Conservation (phyloP, 1,284 basidiomycete species). For the Ceratobasidium sp. region DNA sequence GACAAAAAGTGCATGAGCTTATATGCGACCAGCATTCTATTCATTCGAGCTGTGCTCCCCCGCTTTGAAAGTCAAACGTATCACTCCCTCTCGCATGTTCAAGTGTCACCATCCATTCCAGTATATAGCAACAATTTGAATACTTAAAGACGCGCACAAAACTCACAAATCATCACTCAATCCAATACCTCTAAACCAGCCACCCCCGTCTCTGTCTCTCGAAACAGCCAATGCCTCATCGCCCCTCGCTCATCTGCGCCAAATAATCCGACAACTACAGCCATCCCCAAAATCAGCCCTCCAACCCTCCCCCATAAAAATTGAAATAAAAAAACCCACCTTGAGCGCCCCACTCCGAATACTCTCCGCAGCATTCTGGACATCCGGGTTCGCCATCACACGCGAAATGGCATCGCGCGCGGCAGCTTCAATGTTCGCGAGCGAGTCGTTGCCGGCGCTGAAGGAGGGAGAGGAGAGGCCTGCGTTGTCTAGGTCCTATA, state of each 20-base stretch:
- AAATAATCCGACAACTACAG: constrained; percentile 80
- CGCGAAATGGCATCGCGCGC: constrained; percentile 84
- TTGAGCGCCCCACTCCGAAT: constrained; percentile 87
- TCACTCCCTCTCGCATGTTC: background rate
- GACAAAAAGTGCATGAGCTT: no score
- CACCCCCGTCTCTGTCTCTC: no score
- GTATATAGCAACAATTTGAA: constrained; percentile 23
- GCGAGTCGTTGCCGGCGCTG: constrained; percentile 71
- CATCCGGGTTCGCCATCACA: constrained; percentile 89
- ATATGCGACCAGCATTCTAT: no score
- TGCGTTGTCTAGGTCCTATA: constrained; percentile 58
- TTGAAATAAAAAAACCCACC: constrained; percentile 63
- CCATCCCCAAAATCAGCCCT: constrained; percentile 3
- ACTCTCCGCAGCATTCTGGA: constrained; percentile 88
- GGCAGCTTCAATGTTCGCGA: constrained; percentile 73
- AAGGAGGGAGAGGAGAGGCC: constrained; percentile 51
- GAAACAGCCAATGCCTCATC: constrained; percentile 21
- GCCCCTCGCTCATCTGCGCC: constrained; percentile 67
- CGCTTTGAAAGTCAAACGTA: no score
- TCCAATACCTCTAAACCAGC: background rate
- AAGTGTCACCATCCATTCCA: constrained; percentile 31
- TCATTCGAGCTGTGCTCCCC: no score
- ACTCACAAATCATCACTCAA: background rate
- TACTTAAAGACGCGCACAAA: background rate
- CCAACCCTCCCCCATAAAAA: no score